These are phyloP conservation scores for Fraxinus americana DNA, from an alignment of 257 asterid genomes.

Conservation along the genomic window DNA sequence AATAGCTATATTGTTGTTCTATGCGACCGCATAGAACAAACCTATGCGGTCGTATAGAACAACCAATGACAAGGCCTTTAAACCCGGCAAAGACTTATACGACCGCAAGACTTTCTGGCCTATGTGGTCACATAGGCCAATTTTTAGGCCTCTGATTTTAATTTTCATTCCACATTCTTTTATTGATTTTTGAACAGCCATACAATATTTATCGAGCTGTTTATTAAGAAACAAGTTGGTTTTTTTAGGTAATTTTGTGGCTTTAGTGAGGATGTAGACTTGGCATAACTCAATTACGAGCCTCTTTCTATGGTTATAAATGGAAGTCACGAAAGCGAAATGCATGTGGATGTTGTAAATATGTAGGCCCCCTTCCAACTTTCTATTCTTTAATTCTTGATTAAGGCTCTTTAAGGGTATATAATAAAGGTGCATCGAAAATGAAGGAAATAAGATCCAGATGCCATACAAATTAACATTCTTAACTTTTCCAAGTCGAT, in stretches of 20 bases:
- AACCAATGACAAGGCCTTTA: too few species aligned
- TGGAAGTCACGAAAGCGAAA: constrained; percentile 34
- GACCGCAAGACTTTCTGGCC: too few species aligned
- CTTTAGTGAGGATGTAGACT: constrained; percentile 35
- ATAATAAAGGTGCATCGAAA: constrained; percentile 2
- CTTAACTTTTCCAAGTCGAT: not conserved
- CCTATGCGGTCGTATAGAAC: too few species aligned
- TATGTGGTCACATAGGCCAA: too few species aligned
- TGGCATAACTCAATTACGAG: constrained; percentile 32
- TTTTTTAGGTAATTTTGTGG: constrained; percentile 28
- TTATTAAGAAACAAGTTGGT: not conserved
- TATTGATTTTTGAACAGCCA: too few species aligned
- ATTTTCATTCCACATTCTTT: too few species aligned
- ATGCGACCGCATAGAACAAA: too few species aligned
- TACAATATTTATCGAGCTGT: too few species aligned
- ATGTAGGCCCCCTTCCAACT: constrained; percentile 34
- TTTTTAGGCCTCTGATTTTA: too few species aligned
- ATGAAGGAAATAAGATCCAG: constrained; percentile 27
- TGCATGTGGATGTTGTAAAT: constrained; percentile 47
- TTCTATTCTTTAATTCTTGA: constrained; percentile 1
- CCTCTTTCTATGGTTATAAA: constrained; percentile 27
- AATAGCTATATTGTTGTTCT: too few species aligned
- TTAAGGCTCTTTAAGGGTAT: not conserved
- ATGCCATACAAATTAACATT: not conserved
- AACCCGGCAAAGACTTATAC: too few species aligned